Percentiles rank a stretch among this genome's conserved stretches.
phyloP scores from a whole-genome alignment of 208 protist genomes.

The Wallacemonas collosoma region DNA sequence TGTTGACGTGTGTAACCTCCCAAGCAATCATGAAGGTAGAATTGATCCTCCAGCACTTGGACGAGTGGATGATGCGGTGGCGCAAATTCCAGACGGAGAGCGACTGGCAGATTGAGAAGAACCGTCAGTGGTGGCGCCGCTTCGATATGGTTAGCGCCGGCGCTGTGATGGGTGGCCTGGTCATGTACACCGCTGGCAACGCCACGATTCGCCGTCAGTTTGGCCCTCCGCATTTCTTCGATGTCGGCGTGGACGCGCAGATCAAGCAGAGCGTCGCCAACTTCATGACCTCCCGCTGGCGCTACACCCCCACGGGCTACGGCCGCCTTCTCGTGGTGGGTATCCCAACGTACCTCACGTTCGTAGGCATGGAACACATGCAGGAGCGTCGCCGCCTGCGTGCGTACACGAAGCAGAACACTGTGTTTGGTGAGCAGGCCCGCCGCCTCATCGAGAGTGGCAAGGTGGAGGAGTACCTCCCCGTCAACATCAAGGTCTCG shows the following conservation, averaged over 20 bases:
- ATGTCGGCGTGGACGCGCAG: constrained; percentile 71
- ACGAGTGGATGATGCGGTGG: constrained; percentile 93
- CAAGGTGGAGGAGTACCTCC: constrained; percentile 87
- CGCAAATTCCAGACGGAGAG: constrained; percentile 89
- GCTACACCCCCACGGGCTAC: constrained; percentile 87
- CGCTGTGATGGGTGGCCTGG: constrained; percentile 45
- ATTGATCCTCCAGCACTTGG: constrained; percentile 87
- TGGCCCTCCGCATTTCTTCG: constrained; percentile 85
- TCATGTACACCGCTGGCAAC: constrained; percentile 71
- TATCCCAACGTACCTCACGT: constrained; percentile 72
- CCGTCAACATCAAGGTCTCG: constrained; percentile 79
- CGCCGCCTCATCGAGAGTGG: constrained; percentile 74
- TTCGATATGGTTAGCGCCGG: constrained; percentile 53
- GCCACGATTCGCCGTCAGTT: constrained; percentile 83
- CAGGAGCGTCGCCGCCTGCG: constrained; percentile 72
- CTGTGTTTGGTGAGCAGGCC: constrained; percentile 90
- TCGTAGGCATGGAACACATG: constrained; percentile 74
- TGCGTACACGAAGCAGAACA: constrained; percentile 79
- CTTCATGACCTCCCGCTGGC: constrained; percentile 68
- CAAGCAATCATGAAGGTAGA: constrained; percentile 67
- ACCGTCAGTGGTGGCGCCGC: constrained; percentile 85
- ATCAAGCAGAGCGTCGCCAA: constrained; percentile 66
- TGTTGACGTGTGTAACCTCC: constrained; percentile 1
- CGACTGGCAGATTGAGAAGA: constrained; percentile 89
- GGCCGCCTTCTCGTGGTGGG: constrained; percentile 74